Base-by-base conservation (phyloP, 352 stramenopile species). In the Globisporangium nagaii region DNA sequence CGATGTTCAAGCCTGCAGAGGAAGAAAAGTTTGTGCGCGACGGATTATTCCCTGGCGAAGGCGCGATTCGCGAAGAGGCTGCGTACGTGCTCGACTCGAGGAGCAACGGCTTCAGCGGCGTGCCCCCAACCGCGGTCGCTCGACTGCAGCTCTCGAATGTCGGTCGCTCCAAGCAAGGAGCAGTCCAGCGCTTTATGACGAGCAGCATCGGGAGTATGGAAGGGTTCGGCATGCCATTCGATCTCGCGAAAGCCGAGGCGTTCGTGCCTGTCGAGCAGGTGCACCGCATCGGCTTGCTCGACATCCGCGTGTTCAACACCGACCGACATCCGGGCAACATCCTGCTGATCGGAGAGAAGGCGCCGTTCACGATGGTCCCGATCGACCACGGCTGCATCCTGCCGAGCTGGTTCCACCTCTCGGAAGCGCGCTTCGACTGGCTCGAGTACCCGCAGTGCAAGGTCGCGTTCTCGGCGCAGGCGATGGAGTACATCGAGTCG, bases 311-410 rank as follows among this genome's bases (percentile, higher is more conserved):
- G 28, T 92, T 93, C 64, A 96, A 96, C 53, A 90, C 78, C 17
- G 86, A 96, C 54, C 80, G 86, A 10, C 84, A 96, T 45, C 71
- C 81, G 7, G 86, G 86, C 35, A 93, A 89, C 44, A 90, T 90
- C 19, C 54, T 90, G 41, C 69, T 90, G 12, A 89, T 89, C 19
- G 79, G 78, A 5, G 82, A 90, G 24, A 85, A 77, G 54, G 73
- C 84, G 30, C 79, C 76, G 47, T 90, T 84, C 63, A 88, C 76
- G 0, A 93, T 91, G 79, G 72, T 79, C 5, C 77, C 79, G 8
- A 89, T 88, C 41, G 83, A 89, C 44, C 76, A 90, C 46, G 83
- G 83, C 8, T 90, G 76, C 58, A 88, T 88, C 47, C 63, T 91
- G 1, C 75, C 75, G n/a, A 89, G 77, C 36, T 90, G 75, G 79